phyloP scores from a whole-genome alignment of 2,329 filamentous ascomycete species.

The Chaetomiaceae sp. region DNA sequence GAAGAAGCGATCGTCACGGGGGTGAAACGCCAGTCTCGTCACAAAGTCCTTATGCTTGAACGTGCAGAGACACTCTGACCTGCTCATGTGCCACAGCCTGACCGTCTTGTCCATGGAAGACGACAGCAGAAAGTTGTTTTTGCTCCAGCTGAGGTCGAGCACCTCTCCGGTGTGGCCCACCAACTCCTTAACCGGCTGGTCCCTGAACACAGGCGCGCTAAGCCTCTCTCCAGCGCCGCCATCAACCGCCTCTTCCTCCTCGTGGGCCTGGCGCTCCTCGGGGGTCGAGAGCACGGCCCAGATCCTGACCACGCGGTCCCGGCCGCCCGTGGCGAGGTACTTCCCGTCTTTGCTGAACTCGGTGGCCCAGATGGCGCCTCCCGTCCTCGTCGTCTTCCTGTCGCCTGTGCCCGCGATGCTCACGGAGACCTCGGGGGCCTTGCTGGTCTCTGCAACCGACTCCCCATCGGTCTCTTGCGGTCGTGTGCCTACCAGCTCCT shows the following conservation, averaged over 20 bases:
- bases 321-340: slow-evolving; percentile 87
- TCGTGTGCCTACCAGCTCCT: slow-evolving; percentile 71
- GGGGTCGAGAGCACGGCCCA: slow-evolving; percentile 82
- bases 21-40: slow-evolving; percentile 91
- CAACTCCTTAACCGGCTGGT: slow-evolving; percentile 74
- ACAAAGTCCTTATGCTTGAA: slow-evolving; percentile 96
- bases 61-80: slow-evolving; percentile 80
- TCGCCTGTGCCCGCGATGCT: slow-evolving; percentile 33
- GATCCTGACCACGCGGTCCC: slow-evolving; percentile 78
- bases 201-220: slow-evolving; percentile 85
- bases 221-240: slow-evolving; percentile 57
- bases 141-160: slow-evolving; percentile 93
- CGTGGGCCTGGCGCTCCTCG: slow-evolving; percentile 71
- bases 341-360: slow-evolving; percentile 90
- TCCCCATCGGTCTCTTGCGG: slow-evolving; percentile 24
- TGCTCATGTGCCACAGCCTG: slow-evolving; percentile 83
- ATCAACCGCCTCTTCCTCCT: slow-evolving; percentile 57
- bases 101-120: slow-evolving; percentile 99
- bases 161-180: slow-evolving; percentile 79
- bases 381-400: slow-evolving; percentile 40
- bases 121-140: slow-evolving; percentile 94
- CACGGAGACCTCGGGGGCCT: slow-evolving; percentile 27
- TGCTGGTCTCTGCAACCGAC: background rate
- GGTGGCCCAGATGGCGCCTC: slow-evolving; percentile 80
- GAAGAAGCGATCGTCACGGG: slow-evolving; percentile 93